phyloP scores from a whole-genome alignment of 2,329 filamentous ascomycete genomes.

The Pezizomycotina sp. region DNA sequence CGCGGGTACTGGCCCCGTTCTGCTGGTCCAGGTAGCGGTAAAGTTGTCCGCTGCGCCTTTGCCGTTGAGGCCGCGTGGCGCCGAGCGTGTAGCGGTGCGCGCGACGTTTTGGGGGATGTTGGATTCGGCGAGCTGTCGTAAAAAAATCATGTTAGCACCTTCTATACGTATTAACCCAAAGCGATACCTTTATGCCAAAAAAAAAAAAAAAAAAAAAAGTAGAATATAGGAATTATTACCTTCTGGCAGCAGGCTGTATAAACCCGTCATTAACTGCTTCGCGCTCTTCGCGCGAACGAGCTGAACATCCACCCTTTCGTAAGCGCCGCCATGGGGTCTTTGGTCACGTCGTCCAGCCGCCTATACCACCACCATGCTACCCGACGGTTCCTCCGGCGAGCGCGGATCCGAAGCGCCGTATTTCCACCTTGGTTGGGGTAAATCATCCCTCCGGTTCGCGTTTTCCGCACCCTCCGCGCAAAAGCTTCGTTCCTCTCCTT shows the following conservation, averaged over 20 bases:
- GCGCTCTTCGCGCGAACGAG: constrained; percentile 72
- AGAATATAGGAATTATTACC: constrained; percentile 38
- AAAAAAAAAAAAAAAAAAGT: constrained; percentile 3
- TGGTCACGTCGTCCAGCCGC: constrained; percentile 67
- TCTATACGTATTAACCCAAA: constrained; percentile 1
- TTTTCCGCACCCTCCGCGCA: constrained; percentile 65
- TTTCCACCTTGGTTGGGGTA: constrained; percentile 74
- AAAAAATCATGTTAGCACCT: constrained; percentile 24
- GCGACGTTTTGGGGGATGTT: constrained; percentile 48
- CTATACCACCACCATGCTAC: constrained; percentile 31
- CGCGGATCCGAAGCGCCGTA: constrained; percentile 74
- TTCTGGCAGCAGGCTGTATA: constrained; percentile 80
- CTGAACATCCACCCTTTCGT: constrained; percentile 94
- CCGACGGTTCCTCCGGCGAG: constrained; percentile 35
- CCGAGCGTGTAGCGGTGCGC: constrained; percentile 31
- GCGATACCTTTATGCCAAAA: not conserved
- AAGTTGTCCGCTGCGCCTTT: constrained; percentile 44
- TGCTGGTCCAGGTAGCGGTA: constrained; percentile 39
- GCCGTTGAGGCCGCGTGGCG: constrained; percentile 13
- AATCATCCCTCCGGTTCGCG: constrained; percentile 50
- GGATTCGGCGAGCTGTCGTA: constrained; percentile 57
- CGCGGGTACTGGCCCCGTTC: constrained; percentile 36
- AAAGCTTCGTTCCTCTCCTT: constrained; percentile 68
- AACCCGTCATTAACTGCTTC: constrained; percentile 78
- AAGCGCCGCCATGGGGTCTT: constrained; percentile 73